These are phyloP conservation scores for Coemansia sp. DNA, from an alignment of 192 early-diverging fungal genomes.

Conservation along the genomic window DNA sequence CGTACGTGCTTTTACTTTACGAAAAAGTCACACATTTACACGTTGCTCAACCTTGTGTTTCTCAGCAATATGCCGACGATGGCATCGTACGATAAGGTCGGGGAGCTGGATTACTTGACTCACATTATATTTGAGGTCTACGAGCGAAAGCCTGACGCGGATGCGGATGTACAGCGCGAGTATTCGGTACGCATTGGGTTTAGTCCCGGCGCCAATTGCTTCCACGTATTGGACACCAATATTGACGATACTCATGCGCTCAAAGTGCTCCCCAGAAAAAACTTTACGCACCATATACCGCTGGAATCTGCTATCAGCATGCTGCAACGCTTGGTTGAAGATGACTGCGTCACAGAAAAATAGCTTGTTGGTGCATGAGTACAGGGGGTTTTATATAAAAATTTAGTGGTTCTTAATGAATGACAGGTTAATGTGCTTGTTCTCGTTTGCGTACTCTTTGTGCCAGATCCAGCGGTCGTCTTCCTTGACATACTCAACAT, in stretches of 20 bases:
- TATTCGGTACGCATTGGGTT: constrained; percentile 88
- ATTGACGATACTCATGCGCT: constrained; percentile 80
- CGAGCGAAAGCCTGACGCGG: constrained; percentile 65
- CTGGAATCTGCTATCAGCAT: constrained; percentile 67
- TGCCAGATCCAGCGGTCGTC: constrained; percentile 47
- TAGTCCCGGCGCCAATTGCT: constrained; percentile 85
- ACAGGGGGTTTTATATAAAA: not conserved
- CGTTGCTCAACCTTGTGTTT: constrained; percentile 87
- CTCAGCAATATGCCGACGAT: constrained; percentile 78
- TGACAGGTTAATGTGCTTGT: constrained; percentile 43
- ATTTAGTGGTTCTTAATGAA: constrained; percentile 40
- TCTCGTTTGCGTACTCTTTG: constrained; percentile 37
- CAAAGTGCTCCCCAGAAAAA: constrained; percentile 79
- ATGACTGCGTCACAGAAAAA: constrained; percentile 7
- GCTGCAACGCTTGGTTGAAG: constrained; percentile 56
- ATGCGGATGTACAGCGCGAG: constrained; percentile 58
- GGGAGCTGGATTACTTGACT: constrained; percentile 93
- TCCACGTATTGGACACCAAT: constrained; percentile 84
- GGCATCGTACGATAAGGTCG: constrained; percentile 60
- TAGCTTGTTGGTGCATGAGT: too few relatives aligned
- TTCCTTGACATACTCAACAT: constrained; percentile 27
- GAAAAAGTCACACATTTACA: constrained; percentile 92
- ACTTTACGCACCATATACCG: constrained; percentile 82
- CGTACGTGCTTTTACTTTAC: constrained; percentile 88
- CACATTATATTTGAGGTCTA: constrained; percentile 98